Conservation (phyloP, 139 green algal species). For the Astrephomene gubernaculifera region DNA sequence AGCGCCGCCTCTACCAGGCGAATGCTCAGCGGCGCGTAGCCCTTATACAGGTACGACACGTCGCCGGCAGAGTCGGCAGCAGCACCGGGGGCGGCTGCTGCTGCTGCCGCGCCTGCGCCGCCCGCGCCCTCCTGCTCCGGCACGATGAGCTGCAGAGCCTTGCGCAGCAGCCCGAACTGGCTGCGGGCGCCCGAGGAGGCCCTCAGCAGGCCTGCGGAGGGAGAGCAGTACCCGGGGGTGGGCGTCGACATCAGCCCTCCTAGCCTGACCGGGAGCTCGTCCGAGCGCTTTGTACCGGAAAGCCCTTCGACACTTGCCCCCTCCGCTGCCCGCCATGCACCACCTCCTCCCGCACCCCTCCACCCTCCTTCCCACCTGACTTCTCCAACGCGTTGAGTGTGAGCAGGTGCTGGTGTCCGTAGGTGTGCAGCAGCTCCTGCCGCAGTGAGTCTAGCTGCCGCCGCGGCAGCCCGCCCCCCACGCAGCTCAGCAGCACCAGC, state of each 20-base stretch:
- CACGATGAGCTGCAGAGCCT: conserved; percentile 72
- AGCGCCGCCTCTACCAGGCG: conserved; percentile 87
- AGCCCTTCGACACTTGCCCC: too few relatives aligned
- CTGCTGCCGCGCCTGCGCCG: neutral
- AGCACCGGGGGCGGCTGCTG: neutral
- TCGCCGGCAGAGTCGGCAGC: conserved; percentile 27
- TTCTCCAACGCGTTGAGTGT: conserved; percentile 79
- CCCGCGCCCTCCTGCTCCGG: conserved; percentile 64
- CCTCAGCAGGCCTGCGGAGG: conserved; percentile 28
- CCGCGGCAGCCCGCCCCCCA: conserved; percentile 78
- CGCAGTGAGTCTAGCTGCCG: conserved; percentile 80
- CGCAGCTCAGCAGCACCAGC: conserved; percentile 78
- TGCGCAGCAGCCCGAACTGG: conserved; percentile 52
- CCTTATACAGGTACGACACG: conserved; percentile 63
- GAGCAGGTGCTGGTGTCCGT: conserved; percentile 90
- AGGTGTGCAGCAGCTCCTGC: conserved; percentile 83
- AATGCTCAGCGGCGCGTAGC: conserved; percentile 91
- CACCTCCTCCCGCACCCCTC: neutral
- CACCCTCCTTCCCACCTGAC: conserved; percentile 54
- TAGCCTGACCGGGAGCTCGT: too few relatives aligned
- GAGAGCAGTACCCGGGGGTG: too few relatives aligned
- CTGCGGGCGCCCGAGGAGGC: neutral
- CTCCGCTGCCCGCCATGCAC: too few relatives aligned
- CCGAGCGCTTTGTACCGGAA: too few relatives aligned
- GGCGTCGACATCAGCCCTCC: too few relatives aligned